These are phyloP conservation scores for Hypoxylon sp. DNA, from an alignment of 2,329 filamentous ascomycete species.

Conservation along the genomic window DNA sequence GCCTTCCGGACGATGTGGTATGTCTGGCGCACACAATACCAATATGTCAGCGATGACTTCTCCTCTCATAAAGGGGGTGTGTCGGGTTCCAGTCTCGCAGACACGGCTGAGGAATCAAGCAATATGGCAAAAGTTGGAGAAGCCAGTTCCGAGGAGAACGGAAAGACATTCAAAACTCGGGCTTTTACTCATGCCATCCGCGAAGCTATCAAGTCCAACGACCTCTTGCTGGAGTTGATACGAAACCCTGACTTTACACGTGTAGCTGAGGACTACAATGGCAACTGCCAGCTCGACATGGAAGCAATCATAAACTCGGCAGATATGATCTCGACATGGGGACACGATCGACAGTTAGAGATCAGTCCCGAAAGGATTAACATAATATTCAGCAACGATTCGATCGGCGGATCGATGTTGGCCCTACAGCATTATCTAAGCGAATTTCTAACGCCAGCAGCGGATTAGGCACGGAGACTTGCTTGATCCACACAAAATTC, in stretches of 20 bases:
- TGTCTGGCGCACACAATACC: slow-evolving; percentile 19
- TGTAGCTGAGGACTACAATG: slow-evolving; percentile 5
- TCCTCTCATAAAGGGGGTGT: neutral
- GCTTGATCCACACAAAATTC: neutral
- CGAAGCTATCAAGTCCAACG: slow-evolving; percentile 3
- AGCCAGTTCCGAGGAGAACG: neutral
- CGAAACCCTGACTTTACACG: slow-evolving; percentile 13
- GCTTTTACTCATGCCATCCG: slow-evolving; percentile 15
- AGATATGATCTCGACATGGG: slow-evolving; percentile 9
- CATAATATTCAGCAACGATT: slow-evolving; percentile 6
- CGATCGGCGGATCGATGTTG: slow-evolving; percentile 15
- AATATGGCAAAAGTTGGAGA: neutral
- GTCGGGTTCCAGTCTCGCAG: neutral
- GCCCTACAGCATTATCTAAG: slow-evolving; percentile 13
- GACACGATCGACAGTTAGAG: no score
- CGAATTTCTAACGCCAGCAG: neutral
- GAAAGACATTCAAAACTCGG: neutral
- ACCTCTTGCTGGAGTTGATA: slow-evolving; percentile 10
- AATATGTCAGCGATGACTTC: neutral
- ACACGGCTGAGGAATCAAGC: neutral
- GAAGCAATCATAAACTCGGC: slow-evolving; percentile 31
- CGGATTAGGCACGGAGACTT: neutral
- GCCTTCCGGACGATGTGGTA: slow-evolving; percentile 45
- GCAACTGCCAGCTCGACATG: slow-evolving; percentile 39
- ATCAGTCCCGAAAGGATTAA: neutral